These are phyloP conservation scores for Cercophora scortea DNA, from an alignment of 495 filamentous ascomycete genomes.

Conservation along the genomic window DNA sequence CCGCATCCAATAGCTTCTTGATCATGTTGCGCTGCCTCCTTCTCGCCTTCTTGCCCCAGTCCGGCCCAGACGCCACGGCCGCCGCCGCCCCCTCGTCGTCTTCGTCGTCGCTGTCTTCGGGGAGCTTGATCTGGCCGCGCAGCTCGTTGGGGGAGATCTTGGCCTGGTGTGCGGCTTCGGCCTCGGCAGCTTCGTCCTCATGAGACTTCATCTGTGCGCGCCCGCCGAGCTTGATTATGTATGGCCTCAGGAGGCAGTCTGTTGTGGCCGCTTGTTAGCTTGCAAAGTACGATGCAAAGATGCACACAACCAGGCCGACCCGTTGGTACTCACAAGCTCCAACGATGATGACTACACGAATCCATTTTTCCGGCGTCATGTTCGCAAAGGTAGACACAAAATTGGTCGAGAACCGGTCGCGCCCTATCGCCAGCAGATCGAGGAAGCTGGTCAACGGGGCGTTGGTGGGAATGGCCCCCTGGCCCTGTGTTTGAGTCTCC, in stretches of 20 bases:
- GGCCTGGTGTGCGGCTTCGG: conserved; percentile 13
- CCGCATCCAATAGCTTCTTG: conserved; percentile 45
- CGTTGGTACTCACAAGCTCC: conserved; percentile 23
- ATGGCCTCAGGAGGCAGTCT: conserved; percentile 61
- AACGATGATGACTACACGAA: conserved; percentile 54
- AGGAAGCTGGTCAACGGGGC: conserved; percentile 24
- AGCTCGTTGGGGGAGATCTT: conserved; percentile 43
- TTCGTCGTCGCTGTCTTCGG: conserved; percentile 49
- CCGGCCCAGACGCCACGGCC: conserved; percentile 38
- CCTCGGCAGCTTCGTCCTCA: conserved; percentile 32
- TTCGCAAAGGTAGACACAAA: conserved; percentile 43
- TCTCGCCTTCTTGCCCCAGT: conserved; percentile 51
- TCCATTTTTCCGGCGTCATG: conserved; percentile 48
- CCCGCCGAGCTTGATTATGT: conserved; percentile 45
- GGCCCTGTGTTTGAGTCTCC: not conserved
- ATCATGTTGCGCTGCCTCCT: conserved; percentile 56
- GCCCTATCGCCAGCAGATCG: conserved; percentile 22
- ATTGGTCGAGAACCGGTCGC: conserved; percentile 47
- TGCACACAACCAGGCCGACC: not conserved
- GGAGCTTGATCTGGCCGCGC: conserved; percentile 42
- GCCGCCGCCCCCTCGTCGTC: conserved; percentile 37
- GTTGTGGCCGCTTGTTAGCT: conserved; percentile 7
- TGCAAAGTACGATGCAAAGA: not conserved
- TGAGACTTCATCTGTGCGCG: conserved; percentile 36
- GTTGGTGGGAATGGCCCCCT: too few species aligned